Conservation (phyloP, 179 eudicot species). For the Carnegiea gigantea region DNA sequence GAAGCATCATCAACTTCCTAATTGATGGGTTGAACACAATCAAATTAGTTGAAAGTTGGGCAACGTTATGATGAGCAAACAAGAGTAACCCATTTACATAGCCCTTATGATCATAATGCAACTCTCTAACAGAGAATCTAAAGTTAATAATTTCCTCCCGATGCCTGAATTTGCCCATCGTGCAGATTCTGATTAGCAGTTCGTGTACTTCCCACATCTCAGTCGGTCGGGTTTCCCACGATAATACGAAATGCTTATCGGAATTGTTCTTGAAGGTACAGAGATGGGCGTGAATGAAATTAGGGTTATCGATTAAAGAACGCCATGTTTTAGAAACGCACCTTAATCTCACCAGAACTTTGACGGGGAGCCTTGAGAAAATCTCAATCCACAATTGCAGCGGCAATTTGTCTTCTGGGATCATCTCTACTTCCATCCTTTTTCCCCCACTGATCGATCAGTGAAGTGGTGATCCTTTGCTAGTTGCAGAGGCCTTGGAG, state of each 20-base stretch:
- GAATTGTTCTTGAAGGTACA: not conserved
- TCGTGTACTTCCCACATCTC: not conserved
- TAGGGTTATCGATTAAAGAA: conserved; percentile 12
- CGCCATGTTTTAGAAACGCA: conserved; percentile 21
- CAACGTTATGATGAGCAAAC: not conserved
- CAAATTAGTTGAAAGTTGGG: not conserved
- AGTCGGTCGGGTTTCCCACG: not conserved
- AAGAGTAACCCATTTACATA: conserved; percentile 14
- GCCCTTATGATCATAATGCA: not conserved
- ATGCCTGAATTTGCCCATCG: conserved; percentile 13
- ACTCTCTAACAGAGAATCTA: not conserved
- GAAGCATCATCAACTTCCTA: not conserved
- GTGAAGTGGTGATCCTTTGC: not conserved
- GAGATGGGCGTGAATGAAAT: conserved; percentile 4
- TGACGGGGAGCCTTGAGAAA: conserved; percentile 12
- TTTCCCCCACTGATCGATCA: not conserved
- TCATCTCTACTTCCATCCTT: not conserved
- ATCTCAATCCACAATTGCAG: conserved; percentile 1
- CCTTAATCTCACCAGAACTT: not conserved
- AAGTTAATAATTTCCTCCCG: not conserved
- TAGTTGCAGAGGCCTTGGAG: not conserved
- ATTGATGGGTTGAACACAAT: conserved; percentile 14
- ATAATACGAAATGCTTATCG: conserved; percentile 7
- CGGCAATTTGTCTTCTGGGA: conserved; percentile 2
- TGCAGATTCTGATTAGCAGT: not conserved